Evolutionary conservation across 2,329 filamentous ascomycete species (phyloP).

Genomic region (Botryotinia convoluta): DNA sequence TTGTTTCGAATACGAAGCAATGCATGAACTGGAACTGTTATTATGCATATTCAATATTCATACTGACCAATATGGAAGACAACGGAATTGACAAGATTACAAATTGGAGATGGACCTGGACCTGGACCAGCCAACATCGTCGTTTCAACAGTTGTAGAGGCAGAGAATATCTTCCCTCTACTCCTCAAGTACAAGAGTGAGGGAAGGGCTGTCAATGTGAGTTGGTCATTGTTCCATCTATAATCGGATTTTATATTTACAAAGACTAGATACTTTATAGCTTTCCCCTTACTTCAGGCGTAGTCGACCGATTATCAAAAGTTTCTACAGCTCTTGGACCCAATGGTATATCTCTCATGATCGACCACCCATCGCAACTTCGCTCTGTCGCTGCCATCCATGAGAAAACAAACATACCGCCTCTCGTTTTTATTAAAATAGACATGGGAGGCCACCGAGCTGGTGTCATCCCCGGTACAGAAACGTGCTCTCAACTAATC

Average conservation of each 20-base stretch:
- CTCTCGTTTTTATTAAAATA: slow-evolving; percentile 67
- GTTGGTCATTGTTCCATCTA: slow-evolving; percentile 28
- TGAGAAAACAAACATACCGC: slow-evolving; percentile 45
- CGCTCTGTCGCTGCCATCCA: slow-evolving; percentile 46
- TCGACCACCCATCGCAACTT: slow-evolving; percentile 67
- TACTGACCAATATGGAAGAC: slow-evolving; percentile 49
- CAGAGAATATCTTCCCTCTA: slow-evolving; percentile 62
- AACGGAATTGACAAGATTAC: slow-evolving; percentile 60
- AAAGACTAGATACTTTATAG: slow-evolving; percentile 51
- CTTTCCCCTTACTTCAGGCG: slow-evolving; percentile 63
- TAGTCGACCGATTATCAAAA: slow-evolving; percentile 56
- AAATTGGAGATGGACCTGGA: slow-evolving; percentile 56
- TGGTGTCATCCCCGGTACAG: slow-evolving; percentile 56
- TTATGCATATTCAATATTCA: slow-evolving; percentile 24
- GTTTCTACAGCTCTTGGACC: slow-evolving; percentile 56
- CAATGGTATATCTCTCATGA: slow-evolving; percentile 59
- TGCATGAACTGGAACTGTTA: not conserved
- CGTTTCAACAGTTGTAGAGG: slow-evolving; percentile 72
- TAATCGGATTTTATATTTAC: slow-evolving; percentile 11
- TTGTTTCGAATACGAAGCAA: not conserved
- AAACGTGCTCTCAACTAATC: slow-evolving; percentile 48
- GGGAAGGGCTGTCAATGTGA: slow-evolving; percentile 58
- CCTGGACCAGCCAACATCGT: slow-evolving; percentile 54
- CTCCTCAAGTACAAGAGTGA: slow-evolving; percentile 55
- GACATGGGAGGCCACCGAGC: slow-evolving; percentile 72